Base-by-base conservation (phyloP, 805 yeast genomes). In the Torulaspora maleeae region DNA sequence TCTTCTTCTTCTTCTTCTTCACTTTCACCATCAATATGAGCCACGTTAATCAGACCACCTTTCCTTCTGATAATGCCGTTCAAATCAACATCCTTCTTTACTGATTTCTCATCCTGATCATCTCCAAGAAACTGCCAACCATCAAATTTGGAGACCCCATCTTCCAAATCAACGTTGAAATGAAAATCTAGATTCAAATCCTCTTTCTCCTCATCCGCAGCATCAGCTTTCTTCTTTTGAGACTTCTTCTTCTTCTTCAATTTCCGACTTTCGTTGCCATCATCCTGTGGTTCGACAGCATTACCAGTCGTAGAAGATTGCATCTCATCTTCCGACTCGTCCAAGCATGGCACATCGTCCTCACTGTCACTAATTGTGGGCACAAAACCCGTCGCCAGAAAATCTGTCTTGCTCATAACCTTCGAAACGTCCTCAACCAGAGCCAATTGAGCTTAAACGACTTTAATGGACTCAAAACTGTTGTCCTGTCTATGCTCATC, bases 51-150 rank as follows among this genome's bases (percentile, higher is more conserved):
- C 44, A 83, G 70, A 34, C 95, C 87, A 64, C 96, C 95, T 57
- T 86, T 90, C 64, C 90, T 77, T 68, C 83, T 80, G 55, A 91
- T 85, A 43, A 91, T 91, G 11, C 81, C 80, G 58, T 91, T 96
- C 50, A 91, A 73, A 70, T 91, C 96, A 7, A 88, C 95, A 49
- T 82, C 86, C 51, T 76, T 78, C 44, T 60, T 73, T 7, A 50
- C 51, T 30, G 44, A 56, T 8, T 48, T 54, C 12, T 50, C 42
- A 4, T 49, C 48, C 19, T 53, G 53, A 4, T 52, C 50, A 39
- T 62, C 67, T 44, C 78, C 79, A 33, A 74, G 77, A 60, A 89
- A 87, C 55, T 88, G 88, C 96, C 97, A 89, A 4, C 95, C 96
- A 45, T 77, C 79, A 43, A 82, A 80, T 3, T 69, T 69, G 3